phyloP scores from a whole-genome alignment of 768 basidiomycete genomes.

The Mycena crocata region DNA sequence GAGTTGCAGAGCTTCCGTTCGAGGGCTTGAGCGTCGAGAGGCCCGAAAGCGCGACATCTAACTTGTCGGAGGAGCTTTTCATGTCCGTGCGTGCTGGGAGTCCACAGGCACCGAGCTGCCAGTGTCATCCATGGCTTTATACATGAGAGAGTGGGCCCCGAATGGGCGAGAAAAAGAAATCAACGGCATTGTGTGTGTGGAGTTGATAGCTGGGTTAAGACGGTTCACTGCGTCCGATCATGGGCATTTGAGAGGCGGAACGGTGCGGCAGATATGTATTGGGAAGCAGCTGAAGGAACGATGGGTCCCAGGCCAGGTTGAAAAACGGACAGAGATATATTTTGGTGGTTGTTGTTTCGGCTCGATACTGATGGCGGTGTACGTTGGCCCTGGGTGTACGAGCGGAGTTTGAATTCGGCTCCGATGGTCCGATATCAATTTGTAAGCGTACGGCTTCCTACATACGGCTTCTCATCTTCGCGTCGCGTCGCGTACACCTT shows the following conservation, averaged over 20 bases:
- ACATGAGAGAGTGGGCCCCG: conserved; percentile 7
- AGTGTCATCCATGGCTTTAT: conserved; percentile 10
- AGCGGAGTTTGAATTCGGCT: too few relatives aligned
- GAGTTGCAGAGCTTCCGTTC: conserved; percentile 23
- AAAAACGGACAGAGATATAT: too few relatives aligned
- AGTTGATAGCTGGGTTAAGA: not conserved
- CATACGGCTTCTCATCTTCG: too few relatives aligned
- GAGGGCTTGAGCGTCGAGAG: conserved; percentile 6
- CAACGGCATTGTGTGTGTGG: conserved; percentile 9
- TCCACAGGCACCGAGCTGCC: not conserved
- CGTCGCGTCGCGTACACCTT: too few relatives aligned
- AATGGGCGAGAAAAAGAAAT: not conserved
- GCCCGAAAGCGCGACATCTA: not conserved
- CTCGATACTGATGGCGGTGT: too few relatives aligned
- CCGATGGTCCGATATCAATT: too few relatives aligned
- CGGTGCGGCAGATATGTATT: not conserved
- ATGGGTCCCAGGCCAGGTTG: not conserved
- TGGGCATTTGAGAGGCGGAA: not conserved
- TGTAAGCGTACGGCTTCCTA: too few relatives aligned
- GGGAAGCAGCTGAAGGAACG: not conserved
- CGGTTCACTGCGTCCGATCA: not conserved
- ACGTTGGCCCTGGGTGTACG: too few relatives aligned
- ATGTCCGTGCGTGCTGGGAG: not conserved
- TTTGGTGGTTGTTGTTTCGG: too few relatives aligned
- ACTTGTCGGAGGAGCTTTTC: conserved; percentile 4